Evolutionary conservation across 257 asterid species (phyloP).

Genomic region (Nicotiana sylvestris): DNA sequence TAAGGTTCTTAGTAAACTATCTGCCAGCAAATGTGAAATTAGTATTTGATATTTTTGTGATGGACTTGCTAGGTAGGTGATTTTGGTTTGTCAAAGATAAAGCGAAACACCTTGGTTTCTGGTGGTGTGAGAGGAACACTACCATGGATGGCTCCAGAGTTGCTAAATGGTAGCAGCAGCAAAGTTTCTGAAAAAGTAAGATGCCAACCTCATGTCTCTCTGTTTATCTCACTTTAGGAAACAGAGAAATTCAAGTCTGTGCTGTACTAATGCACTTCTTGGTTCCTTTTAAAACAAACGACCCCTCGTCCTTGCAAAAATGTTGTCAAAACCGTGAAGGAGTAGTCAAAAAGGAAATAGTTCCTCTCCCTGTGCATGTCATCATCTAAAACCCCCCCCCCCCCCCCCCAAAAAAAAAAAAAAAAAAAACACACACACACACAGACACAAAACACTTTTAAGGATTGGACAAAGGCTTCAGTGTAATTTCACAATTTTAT

Average conservation of each 20-base stretch:
- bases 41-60: constrained; percentile 10
- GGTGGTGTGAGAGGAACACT: constrained; percentile 96
- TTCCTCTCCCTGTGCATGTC: not conserved
- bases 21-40: not conserved
- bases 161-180: constrained; percentile 71
- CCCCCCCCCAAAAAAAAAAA: not conserved
- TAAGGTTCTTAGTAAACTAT: not conserved
- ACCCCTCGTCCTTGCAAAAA: not conserved
- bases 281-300: not conserved
- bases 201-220: not conserved
- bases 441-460: too few species aligned
- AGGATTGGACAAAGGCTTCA: not conserved
- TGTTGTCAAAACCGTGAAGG: not conserved
- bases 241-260: constrained; percentile 6
- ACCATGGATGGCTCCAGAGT: constrained; percentile 99
- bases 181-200: constrained; percentile 90
- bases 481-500: not conserved
- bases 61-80: constrained; percentile 72
- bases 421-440: too few species aligned
- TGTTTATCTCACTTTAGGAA: constrained; percentile 6
- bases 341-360: not conserved
- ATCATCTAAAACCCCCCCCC: not conserved
- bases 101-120: constrained; percentile 86
- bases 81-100: constrained; percentile 86
- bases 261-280: not conserved